Conservation (phyloP, 75 land plant species). For the Cunninghamia lanceolata region DNA sequence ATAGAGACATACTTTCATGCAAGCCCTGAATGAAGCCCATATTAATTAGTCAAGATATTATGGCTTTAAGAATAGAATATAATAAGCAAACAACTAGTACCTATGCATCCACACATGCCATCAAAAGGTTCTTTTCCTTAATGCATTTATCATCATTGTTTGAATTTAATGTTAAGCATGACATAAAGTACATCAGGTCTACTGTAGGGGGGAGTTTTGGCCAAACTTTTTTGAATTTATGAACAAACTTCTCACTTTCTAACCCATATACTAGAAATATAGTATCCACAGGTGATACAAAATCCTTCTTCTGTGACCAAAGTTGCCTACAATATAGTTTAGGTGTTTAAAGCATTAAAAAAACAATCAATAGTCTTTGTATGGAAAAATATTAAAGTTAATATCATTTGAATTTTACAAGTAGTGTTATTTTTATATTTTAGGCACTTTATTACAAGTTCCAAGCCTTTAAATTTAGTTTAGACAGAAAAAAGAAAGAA, state of each 20-base stretch:
- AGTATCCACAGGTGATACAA: too few species aligned
- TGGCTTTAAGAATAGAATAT: not conserved
- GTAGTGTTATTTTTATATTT: too few species aligned
- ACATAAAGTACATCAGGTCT: slow-evolving; percentile 47
- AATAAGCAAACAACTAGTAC: slow-evolving; percentile 7
- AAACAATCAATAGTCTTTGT: too few species aligned
- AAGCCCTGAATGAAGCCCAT: not conserved
- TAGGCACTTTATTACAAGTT: too few species aligned
- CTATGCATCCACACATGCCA: slow-evolving; percentile 44
- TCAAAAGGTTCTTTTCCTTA: slow-evolving; percentile 34
- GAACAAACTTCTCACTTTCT: slow-evolving; percentile 32
- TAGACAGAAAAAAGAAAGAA: too few species aligned
- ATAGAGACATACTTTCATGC: not conserved
- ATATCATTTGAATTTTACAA: too few species aligned
- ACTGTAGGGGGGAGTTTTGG: slow-evolving; percentile 30
- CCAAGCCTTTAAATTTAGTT: too few species aligned
- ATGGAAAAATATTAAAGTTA: too few species aligned
- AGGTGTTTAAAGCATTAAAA: too few species aligned
- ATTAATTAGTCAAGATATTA: not conserved
- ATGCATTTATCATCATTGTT: slow-evolving; percentile 44
- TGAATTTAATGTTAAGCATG: slow-evolving; percentile 42
- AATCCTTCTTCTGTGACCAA: not conserved
- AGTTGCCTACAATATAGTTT: not conserved
- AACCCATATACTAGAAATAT: slow-evolving; percentile 31
- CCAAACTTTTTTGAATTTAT: slow-evolving; percentile 54